Base-by-base conservation (phyloP, 2,329 filamentous ascomycete genomes). In the Sarocladium kiliense region DNA sequence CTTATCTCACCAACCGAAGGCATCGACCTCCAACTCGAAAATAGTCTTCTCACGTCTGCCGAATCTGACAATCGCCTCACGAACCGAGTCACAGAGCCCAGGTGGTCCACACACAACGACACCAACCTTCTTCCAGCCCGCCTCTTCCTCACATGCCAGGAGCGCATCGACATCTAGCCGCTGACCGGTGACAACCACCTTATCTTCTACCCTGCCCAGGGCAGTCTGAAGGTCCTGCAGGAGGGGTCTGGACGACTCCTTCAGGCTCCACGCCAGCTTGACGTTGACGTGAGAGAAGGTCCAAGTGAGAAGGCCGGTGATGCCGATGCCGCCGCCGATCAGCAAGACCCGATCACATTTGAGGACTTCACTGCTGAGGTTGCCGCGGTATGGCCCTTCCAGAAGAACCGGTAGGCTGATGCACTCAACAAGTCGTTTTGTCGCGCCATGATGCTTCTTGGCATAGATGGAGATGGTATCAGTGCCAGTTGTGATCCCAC, bases 311-410 rank as follows among this genome's bases (percentile, higher is more conserved):
- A 76, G 45, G 2, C 66, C 73, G 0, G 76, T 78, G 60, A 80
- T 75, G 42, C 77, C 76, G 26, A 79, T 74, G 9, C 76, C 77
- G 18, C 77, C 77, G 2, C 65, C 72, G 37, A 79, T 68, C 47
- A 74, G 68, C 9, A 80, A 57, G 1, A 78, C 54, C 1, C 66
- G 60, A 56, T 74, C 70, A 51, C 65, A 68, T 1, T 44, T 57
- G 1, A 69, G 62, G 5, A 74, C 56, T 5, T 58, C 55, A 0
- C 44, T 30, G 12, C 61, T 63, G 2, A 62, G 61, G 54, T 56
- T 62, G 58, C 53, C 39, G 16, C 58, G 53, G 62, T 77, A 75
- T 1, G 70, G 66, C 5, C 70, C 70, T 34, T 76, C 74, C 10
- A 76, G 56, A 1, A 76, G 64, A 3, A 69, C 70, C 12, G 69